These are phyloP conservation scores for Straminergon stramineum DNA, from an alignment of 225 moss, liverwort and hornwort genomes.

Conservation along the genomic window DNA sequence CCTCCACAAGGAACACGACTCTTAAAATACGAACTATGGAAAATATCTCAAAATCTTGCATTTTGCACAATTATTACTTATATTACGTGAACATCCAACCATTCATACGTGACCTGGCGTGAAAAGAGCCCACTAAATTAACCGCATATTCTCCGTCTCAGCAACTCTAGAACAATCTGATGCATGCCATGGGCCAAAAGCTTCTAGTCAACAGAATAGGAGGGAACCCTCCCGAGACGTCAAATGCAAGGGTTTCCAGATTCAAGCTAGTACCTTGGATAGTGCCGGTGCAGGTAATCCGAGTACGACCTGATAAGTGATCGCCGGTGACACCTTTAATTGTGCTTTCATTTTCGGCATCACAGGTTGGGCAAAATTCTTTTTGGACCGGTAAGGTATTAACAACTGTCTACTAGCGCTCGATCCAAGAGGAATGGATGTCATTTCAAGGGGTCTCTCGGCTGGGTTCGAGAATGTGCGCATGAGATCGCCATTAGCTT, in stretches of 20 bases:
- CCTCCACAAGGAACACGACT: neutral
- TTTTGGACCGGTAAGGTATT: neutral
- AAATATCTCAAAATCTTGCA: neutral
- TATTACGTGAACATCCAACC: neutral
- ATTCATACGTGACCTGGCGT: neutral
- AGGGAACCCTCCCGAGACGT: neutral
- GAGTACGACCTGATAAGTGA: constrained; percentile 22
- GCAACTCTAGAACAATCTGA: neutral
- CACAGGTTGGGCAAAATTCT: neutral
- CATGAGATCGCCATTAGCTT: neutral
- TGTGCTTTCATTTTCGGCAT: neutral
- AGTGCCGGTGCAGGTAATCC: constrained; percentile 30
- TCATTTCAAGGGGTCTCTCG: neutral
- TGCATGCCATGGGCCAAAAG: neutral
- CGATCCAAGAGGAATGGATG: neutral
- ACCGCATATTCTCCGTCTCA: neutral
- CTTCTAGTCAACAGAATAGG: neutral
- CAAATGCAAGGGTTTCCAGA: neutral
- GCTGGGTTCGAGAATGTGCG: neutral
- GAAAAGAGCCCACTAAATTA: neutral
- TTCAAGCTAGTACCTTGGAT: constrained; percentile 9
- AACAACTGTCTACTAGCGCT: neutral
- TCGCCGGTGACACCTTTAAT: neutral
- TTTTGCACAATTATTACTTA: neutral
- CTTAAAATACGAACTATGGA: neutral